Evolutionary conservation across 139 green algal species (phyloP).

Genomic region (Chlamydomonas sp.): DNA sequence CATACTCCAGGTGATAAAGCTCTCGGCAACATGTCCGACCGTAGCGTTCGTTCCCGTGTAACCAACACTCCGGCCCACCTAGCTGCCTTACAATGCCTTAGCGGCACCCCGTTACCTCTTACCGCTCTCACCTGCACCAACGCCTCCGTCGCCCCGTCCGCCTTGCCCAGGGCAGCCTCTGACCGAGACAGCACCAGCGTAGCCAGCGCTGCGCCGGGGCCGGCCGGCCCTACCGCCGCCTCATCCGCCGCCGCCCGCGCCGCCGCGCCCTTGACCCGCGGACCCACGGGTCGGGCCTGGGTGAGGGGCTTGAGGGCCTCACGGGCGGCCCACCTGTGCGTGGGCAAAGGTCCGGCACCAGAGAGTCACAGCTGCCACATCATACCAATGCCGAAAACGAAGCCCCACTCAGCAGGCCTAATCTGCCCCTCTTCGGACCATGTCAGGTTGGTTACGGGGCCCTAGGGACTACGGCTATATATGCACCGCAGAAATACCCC

Average conservation of each 20-base stretch:
- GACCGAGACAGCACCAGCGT: constrained; percentile 21
- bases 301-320: constrained; percentile 17
- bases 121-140: neutral
- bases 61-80: neutral
- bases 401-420: neutral
- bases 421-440: too few species aligned
- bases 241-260: neutral
- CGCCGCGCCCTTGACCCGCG: neutral
- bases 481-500: too few species aligned
- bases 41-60: neutral
- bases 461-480: too few species aligned
- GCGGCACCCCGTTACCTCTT: neutral
- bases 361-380: neutral
- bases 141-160: constrained; percentile 8
- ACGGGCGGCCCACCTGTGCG: constrained; percentile 40
- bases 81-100: neutral
- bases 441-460: too few species aligned
- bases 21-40: too few species aligned
- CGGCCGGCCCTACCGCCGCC: neutral
- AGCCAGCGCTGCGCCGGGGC: constrained; percentile 35
- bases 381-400: neutral
- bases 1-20: too few species aligned
- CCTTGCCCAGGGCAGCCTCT: constrained; percentile 29
- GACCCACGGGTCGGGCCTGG: neutral
- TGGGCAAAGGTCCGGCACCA: neutral